Conservation (phyloP, 805 yeast species). For the Wickerhamiella sorbophila region DNA sequence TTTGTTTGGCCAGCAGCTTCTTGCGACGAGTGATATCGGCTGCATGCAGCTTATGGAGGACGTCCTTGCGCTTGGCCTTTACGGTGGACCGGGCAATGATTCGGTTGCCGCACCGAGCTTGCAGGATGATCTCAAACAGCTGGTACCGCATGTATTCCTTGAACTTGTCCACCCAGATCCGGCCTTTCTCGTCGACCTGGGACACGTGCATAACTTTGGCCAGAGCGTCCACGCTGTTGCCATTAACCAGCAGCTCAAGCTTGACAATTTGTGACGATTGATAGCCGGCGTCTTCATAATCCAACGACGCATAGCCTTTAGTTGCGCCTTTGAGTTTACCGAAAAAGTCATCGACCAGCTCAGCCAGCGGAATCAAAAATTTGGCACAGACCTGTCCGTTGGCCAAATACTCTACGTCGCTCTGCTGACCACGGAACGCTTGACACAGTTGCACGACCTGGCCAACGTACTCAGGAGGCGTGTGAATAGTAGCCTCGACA, state of each 20-base stretch:
- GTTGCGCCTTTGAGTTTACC: conserved; percentile 85
- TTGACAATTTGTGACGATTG: conserved; percentile 67
- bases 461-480: conserved; percentile 83
- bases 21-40: conserved; percentile 83
- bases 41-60: conserved; percentile 85
- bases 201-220: conserved; percentile 80
- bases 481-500: conserved; percentile 79
- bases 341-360: conserved; percentile 86
- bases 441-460: conserved; percentile 77
- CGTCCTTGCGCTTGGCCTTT: conserved; percentile 87
- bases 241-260: conserved; percentile 78
- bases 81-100: conserved; percentile 86
- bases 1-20: conserved; percentile 74
- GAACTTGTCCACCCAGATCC: conserved; percentile 70
- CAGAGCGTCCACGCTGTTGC: conserved; percentile 78
- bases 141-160: conserved; percentile 69
- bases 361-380: conserved; percentile 74
- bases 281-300: conserved; percentile 90
- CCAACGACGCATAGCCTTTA: conserved; percentile 85
- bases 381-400: conserved; percentile 71
- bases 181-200: conserved; percentile 57
- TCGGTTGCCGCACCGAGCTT: conserved; percentile 68
- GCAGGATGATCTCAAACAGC: conserved; percentile 83
- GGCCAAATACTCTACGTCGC: conserved; percentile 58
- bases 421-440: conserved; percentile 67